Base-by-base conservation (phyloP, 768 basidiomycete species). In the Cystobasidium ongulense region DNA sequence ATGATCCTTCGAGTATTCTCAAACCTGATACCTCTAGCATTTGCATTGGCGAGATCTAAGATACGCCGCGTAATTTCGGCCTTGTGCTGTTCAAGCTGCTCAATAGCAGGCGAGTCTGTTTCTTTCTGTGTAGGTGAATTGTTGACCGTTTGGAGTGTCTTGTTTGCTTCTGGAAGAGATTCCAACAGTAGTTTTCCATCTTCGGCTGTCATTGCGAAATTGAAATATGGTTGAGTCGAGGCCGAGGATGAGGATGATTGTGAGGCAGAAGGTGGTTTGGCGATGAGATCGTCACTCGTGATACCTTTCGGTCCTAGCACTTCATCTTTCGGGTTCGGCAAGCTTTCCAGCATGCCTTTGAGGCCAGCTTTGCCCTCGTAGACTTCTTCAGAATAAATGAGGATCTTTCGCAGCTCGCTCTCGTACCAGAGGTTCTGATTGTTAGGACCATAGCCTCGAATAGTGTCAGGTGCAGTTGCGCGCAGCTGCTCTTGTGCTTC, bases 11-110 rank as follows among this genome's bases (percentile, higher is more conserved):
- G 84, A 74, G 90, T 84, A 80, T 96, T 97, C 82, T 92, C 91
- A 78, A 85, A 90, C 63, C 90, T 87, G 75, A 97, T 87, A n/a
- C 91, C 92, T 35, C 82, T 84, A 33, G 91, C 90, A 77, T 89
- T 90, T 21, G 95, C 89, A 79, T 98, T 97, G 75, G 88, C 84
- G 77, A 98, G 81, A 82, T 96, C 92, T 25, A 92, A 82, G 35
- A 92, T 81, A 76, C 85, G 85, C 52, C 89, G 87, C 72, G 96
- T 84, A 78, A 77, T 75, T 63, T 83, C 81, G 15, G 63, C 70
- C 73, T 82, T 81, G 50, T 74, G 77, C 50, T 74, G 64, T 68
- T 82, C 80, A n/a, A 50, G 53, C 1, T 31, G 54, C 31, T 61
- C 83, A 78, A 88, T 88, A 71, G 74, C 73, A 35, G 83, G 61